These are phyloP conservation scores for Thinopyrum elongatum DNA, from an alignment of 176 grass and related monocot species.

Conservation along the genomic window DNA sequence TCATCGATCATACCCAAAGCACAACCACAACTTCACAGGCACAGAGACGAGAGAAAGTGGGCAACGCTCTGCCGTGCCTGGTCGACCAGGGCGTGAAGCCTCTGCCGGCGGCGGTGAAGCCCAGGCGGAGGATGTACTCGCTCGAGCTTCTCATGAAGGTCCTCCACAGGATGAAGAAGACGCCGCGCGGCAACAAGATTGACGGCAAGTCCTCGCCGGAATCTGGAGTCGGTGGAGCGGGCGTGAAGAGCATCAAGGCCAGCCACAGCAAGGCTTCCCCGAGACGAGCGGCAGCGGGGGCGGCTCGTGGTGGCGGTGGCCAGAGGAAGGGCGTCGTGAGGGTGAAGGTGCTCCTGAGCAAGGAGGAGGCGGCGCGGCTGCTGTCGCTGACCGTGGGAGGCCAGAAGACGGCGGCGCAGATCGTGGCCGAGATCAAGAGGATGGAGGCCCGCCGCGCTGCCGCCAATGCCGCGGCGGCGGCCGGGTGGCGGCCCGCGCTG, in stretches of 20 bases:
- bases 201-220: background rate
- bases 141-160: slow-evolving; percentile 42
- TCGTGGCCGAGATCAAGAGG: slow-evolving; percentile 65
- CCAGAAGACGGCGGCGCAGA: slow-evolving; percentile 56
- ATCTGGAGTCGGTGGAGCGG: background rate
- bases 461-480: background rate
- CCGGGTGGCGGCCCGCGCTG: slow-evolving; percentile 58
- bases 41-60: slow-evolving; percentile 24
- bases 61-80: slow-evolving; percentile 66
- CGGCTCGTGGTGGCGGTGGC: background rate
- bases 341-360: slow-evolving; percentile 79
- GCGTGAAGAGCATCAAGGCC: background rate
- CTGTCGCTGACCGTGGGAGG: slow-evolving; percentile 51
- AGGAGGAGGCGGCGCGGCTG: slow-evolving; percentile 74
- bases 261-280: slow-evolving; percentile 3
- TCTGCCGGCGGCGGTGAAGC: slow-evolving; percentile 30
- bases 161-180: slow-evolving; percentile 45
- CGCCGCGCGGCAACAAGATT: background rate
- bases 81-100: slow-evolving; percentile 34
- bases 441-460: slow-evolving; percentile 51
- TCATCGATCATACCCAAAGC: slow-evolving; percentile 6
- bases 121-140: slow-evolving; percentile 44
- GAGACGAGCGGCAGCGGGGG: background rate
- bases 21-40: background rate
- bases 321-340: slow-evolving; percentile 48